A percentile compares a stretch with the other conserved stretches of the same genome.
Evolutionary conservation across 306 rosid species (phyloP).

Genomic region (Ochetophila trinervis): DNA sequence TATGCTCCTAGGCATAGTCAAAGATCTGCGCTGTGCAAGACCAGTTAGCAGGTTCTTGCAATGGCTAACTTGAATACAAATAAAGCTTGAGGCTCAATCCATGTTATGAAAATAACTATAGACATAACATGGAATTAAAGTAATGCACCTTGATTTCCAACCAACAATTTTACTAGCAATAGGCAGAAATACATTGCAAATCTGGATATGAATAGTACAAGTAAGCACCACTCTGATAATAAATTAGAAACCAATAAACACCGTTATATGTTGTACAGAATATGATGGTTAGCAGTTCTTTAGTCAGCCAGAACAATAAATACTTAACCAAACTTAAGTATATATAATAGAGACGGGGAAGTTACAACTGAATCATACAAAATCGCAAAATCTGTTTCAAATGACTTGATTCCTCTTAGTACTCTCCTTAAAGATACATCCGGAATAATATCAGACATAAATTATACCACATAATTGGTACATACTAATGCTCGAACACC

Average conservation of each 20-base stretch:
- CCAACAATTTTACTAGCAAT: background rate
- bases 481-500: conserved; percentile 25
- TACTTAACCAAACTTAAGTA: background rate
- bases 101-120: background rate
- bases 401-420: conserved; percentile 5
- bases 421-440: conserved; percentile 13
- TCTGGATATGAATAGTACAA: background rate
- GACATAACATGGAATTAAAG: background rate
- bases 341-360: background rate
- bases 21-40: background rate
- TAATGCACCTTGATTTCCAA: background rate
- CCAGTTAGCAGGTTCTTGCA: too few species aligned
- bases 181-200: background rate
- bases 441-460: conserved; percentile 6
- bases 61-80: background rate
- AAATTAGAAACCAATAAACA: background rate
- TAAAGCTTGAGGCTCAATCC: background rate
- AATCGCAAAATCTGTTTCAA: background rate
- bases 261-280: background rate
- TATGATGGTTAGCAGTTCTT: too few species aligned
- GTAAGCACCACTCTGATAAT: background rate
- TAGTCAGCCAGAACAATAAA: background rate
- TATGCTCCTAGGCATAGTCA: background rate
- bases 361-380: background rate
- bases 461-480: conserved; percentile 34